Base-by-base conservation (phyloP, 2,329 filamentous ascomycete species). In the Neonectria faginata region DNA sequence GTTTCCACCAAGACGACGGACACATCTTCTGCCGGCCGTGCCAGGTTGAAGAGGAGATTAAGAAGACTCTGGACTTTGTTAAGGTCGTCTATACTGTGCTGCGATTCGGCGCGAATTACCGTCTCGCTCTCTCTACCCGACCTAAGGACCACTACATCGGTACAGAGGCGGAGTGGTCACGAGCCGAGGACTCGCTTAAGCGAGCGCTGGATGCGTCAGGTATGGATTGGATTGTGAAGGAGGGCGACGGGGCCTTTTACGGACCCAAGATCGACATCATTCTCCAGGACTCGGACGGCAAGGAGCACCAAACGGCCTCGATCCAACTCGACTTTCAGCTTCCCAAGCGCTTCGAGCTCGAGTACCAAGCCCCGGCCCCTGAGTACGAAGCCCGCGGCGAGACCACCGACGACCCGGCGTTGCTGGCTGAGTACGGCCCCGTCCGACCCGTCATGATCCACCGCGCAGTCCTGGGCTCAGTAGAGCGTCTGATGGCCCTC, bases 191-290 rank as follows among this genome's bases (percentile, higher is more conserved):
- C n/a, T 75, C 78, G 10, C 64, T 83, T 57, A 77, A 74, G 61
- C 74, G 78, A 52, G 81, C 81, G 1, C 69, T 82, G 1, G 87
- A 91, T 60, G 88, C 92, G 70, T 94, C 92, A 14, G 90, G 89
- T 10, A 86, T 88, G 71, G 80, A 86, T 39, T 97, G 92, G 92
- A 86, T 85, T 2, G 70, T 95, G 62, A 95, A 94, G 67, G 86
- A 91, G 72, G 93, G 92, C 11, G 93, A 97, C 65, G 93, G 94
- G 14, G 93, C 93, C 4, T 97, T 97, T 75, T 97, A 97, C 74
- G 93, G 94, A 0, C 93, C 94, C 33, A 97, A 97, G 80, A 97
- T 97, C 68, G 93, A 97, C 74, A 92, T 97, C 48, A 88, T 97
- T 42, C 79, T 97, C 50, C 88, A 86, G 65, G 93, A 97, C 75